These are phyloP conservation scores for Volvariella surrecta DNA, from an alignment of 1,284 basidiomycete genomes.

Conservation along the genomic window DNA sequence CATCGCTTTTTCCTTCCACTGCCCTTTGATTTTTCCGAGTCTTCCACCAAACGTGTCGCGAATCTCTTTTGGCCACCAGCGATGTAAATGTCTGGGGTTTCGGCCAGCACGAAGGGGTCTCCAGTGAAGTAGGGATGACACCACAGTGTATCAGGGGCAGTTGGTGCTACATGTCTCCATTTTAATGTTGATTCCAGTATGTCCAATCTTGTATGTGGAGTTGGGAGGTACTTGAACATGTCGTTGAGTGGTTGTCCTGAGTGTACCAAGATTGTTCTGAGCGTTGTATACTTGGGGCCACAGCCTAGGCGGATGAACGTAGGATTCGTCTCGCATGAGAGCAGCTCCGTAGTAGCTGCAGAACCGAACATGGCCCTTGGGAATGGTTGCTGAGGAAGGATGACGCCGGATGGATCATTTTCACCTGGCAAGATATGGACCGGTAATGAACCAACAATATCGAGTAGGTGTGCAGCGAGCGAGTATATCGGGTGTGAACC, in stretches of 20 bases:
- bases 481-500: conserved; percentile 67
- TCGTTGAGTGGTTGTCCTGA: conserved; percentile 94
- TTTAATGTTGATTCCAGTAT: conserved; percentile 77
- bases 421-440: conserved; percentile 83
- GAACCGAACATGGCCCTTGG: conserved; percentile 88
- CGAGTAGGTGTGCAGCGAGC: conserved; percentile 66
- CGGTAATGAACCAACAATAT: conserved; percentile 65
- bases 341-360: conserved; percentile 52
- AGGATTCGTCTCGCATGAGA: conserved; percentile 86
- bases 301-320: conserved; percentile 62
- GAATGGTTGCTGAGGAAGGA: conserved; percentile 91
- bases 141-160: conserved; percentile 97
- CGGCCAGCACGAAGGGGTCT: conserved; percentile 86
- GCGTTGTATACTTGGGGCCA: conserved; percentile 16
- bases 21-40: conserved; percentile 16
- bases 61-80: conserved; percentile 90
- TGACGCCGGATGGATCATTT: conserved; percentile 80
- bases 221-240: conserved; percentile 85
- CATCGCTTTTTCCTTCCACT: conserved; percentile 34
- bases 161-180: conserved; percentile 96
- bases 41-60: conserved; percentile 58
- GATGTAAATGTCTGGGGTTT: conserved; percentile 86
- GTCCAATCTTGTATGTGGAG: conserved; percentile 57
- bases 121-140: conserved; percentile 88
- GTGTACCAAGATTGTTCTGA: conserved; percentile 65